Base-by-base conservation (phyloP, 306 rosid genomes). In the Benincasa hispida region DNA sequence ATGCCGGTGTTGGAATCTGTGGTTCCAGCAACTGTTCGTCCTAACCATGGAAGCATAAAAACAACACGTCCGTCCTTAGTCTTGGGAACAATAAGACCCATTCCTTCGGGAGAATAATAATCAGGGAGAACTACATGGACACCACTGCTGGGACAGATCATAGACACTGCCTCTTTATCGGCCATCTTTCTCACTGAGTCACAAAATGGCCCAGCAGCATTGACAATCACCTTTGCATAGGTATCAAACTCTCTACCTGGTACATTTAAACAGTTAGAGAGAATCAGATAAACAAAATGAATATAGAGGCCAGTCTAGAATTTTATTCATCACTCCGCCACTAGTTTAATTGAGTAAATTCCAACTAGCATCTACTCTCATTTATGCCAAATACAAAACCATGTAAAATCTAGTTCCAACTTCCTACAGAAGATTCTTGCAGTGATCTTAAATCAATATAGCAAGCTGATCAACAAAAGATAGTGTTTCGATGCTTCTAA, bases 31-130 rank as follows among this genome's bases (percentile, higher is more conserved):
- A 95, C 87, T 39, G 99, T 92, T 77, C 92, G 89, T 79, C 99
- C 99, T 84, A 95, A 87, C 99, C 99, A 95, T 21, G 99, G 99
- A 62, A 95, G 89, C 99, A 95, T 95, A 84, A 95, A 95, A 79
- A 92, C 91, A 82, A 95, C 96, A 67, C 99, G 98, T 9, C 99
- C 99, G 79, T 95, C 99, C 85, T 88, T 90, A 50, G 99, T 95
- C 87, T 92, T 95, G 66, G 99, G 99, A 81, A 95, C 99, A 78
- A 95, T 95, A 48, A 95, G 84, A 75, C 98, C 99, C 99, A 95
- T 95, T 81, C 99, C 98, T 58, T 92, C 97, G 0, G 99, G 99
- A 76, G 99, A 95, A 87, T 95, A 95, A 82, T 95, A 95, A 85
- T 95, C 99, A 68, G 99, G 99, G 70, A 95, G 99, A 78, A 89